Evolutionary conservation across 352 stramenopile genomes (phyloP).

Genomic region (Globisporangium splendens): DNA sequence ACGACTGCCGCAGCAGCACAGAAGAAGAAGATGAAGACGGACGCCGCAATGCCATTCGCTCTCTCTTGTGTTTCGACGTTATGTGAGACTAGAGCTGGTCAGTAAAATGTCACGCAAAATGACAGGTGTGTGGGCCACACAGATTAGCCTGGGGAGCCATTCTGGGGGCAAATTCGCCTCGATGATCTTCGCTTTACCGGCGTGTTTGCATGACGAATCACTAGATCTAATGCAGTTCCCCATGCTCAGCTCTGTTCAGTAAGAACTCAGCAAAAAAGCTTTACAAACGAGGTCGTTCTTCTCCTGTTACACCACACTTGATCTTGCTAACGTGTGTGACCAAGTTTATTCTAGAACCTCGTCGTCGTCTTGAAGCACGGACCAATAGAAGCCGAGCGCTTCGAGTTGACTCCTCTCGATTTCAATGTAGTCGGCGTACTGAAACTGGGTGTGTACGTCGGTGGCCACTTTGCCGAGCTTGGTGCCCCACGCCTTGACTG

Average conservation of each 20-base stretch:
- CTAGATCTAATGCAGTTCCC: no score
- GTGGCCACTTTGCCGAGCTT: conserved; percentile 32
- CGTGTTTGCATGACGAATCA: no score
- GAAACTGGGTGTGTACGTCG: conserved; percentile 17
- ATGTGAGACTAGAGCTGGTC: no score
- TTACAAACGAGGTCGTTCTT: no score
- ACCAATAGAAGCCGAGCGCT: conserved; percentile 48
- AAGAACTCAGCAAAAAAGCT: no score
- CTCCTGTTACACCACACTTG: conserved; percentile 1
- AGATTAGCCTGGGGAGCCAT: neutral
- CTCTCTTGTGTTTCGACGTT: neutral
- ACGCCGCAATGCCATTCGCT: conserved; percentile 1
- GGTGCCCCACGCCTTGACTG: conserved; percentile 26
- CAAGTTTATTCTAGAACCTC: neutral
- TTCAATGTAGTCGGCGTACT: conserved; percentile 45
- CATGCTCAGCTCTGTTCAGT: no score
- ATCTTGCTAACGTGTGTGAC: neutral
- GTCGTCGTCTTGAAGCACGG: conserved; percentile 3
- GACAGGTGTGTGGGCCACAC: neutral
- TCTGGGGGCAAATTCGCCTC: no score
- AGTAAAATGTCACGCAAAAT: no score
- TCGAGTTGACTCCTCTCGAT: conserved; percentile 47
- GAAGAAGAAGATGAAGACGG: neutral
- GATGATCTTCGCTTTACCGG: no score
- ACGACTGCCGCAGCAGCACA: no score